Evolutionary conservation across 1,284 basidiomycete genomes (phyloP), one percentile per base, ranked within the genome.

Genomic region (Anthracocystis setariae): DNA sequence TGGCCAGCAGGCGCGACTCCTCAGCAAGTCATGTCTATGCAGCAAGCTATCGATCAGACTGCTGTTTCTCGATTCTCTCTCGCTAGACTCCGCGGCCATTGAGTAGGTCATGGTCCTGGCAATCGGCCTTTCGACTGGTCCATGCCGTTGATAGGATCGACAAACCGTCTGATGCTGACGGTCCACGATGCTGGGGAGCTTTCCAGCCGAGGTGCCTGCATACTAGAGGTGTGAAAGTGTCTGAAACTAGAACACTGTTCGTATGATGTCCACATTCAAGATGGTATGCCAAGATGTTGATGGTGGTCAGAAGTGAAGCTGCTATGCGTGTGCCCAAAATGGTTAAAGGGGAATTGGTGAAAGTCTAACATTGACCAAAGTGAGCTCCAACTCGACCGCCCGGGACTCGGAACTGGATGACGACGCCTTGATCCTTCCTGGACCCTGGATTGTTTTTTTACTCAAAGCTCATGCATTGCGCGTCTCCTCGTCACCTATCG

Each of bases 51-150:
- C 15, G 20, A 38, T 48, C 45, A 21, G 20, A 18, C 32, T 32
- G 4, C 25, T 2, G 17, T 5, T 8, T 3, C n/a, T n/a, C n/a
- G 23, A 45, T 20, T 3, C 17, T 29, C 20, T 15, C 43, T 37
- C 35, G 35, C 9, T 24, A 42, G 39, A n/a, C 17, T 27, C 13
- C 24, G 49, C 27, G 25, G 7, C n/a, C 0, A 84, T 84, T 0
- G 83, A 85, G 74, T 84, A 84, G 51, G 60, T 84, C 46, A 53
- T 60, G 13, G 81, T 51, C 46, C 56, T 64, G 8, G 51, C 53
- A 0, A 77, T 80, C 7, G 79, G 74, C 23, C 58, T 52, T 5
- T 75, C 71, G 7, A 77, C 70, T 7, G n/a, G 76, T 79, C 15
- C 80, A 82, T 59, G 76, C 62, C 0, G 71, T 77, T 7, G 64